phyloP scores from a whole-genome alignment of 306 rosid genomes.

The Senna tora region DNA sequence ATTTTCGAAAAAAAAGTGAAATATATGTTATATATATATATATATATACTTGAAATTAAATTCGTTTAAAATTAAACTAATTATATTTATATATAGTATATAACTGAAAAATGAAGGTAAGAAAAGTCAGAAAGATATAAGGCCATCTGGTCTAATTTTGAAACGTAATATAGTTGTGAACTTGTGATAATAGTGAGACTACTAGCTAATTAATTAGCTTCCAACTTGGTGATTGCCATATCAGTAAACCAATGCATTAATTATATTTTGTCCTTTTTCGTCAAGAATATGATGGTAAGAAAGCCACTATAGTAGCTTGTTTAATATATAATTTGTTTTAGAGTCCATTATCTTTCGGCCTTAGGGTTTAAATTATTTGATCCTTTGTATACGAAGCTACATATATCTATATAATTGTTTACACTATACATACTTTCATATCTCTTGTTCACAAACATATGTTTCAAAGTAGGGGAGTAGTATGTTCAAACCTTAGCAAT shows the following conservation, averaged over 20 bases:
- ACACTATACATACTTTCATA: constrained; percentile 23
- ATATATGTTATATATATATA: too few species aligned
- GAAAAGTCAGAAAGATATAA: neutral
- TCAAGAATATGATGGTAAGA: constrained; percentile 1
- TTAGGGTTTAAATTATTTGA: neutral
- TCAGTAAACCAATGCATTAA: constrained; percentile 26
- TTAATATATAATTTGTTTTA: constrained; percentile 38
- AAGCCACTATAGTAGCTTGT: constrained; percentile 36
- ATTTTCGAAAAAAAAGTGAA: too few species aligned
- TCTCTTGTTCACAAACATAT: neutral
- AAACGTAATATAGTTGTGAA: constrained; percentile 49
- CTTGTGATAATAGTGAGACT: too few species aligned
- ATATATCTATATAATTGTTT: constrained; percentile 22
- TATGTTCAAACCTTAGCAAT: constrained; percentile 14
- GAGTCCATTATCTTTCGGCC: constrained; percentile 14
- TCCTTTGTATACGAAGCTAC: neutral
- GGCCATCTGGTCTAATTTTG: constrained; percentile 39
- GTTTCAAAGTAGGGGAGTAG: constrained; percentile 9
- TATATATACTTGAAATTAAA: too few species aligned
- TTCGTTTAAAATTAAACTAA: neutral
- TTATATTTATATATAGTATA: neutral
- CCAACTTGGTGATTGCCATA: constrained; percentile 46
- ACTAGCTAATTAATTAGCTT: too few species aligned
- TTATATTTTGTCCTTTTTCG: constrained; percentile 24
- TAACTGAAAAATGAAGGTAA: neutral